These are phyloP conservation scores for Heterobasidion parviporum DNA, from an alignment of 1,284 basidiomycete genomes.

Conservation along the genomic window DNA sequence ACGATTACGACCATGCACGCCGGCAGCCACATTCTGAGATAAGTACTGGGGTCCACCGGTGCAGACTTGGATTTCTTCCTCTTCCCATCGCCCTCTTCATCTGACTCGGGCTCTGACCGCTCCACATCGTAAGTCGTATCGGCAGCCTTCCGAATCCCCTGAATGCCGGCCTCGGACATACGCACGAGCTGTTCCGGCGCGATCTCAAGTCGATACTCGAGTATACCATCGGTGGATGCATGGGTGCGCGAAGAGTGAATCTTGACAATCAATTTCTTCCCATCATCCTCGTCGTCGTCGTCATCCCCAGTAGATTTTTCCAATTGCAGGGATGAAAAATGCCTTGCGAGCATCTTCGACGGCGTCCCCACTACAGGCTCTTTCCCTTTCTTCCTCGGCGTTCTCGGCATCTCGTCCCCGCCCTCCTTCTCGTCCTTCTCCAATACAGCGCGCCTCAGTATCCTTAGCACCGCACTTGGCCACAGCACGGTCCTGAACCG, in stretches of 20 bases:
- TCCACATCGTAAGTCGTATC: conserved; percentile 28
- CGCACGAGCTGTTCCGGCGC: conserved; percentile 55
- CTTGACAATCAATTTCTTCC: conserved; percentile 31
- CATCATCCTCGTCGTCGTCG: conserved; percentile 16
- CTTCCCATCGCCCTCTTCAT: conserved; percentile 22
- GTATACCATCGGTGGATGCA: conserved; percentile 55
- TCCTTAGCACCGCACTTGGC: conserved; percentile 57
- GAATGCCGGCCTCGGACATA: conserved; percentile 55
- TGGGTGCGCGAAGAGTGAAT: conserved; percentile 43
- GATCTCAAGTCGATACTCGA: conserved; percentile 70
- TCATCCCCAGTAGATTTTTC: conserved; percentile 18
- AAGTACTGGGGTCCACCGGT: conserved; percentile 38
- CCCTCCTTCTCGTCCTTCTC: not conserved
- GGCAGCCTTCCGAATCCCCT: conserved; percentile 45
- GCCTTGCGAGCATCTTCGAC: conserved; percentile 34
- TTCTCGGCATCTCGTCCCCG: not conserved
- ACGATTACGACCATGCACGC: conserved; percentile 65
- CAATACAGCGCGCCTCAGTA: conserved; percentile 32
- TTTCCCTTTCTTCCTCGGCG: not conserved
- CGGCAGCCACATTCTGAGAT: conserved; percentile 67
- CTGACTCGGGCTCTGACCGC: conserved; percentile 31
- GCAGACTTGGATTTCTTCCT: conserved; percentile 28
- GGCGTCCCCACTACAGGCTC: conserved; percentile 34
- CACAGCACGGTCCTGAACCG: conserved; percentile 73
- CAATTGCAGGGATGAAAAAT: conserved; percentile 37